These are phyloP conservation scores for Cucumis hystrix DNA, from an alignment of 306 rosid genomes.

Conservation along the genomic window DNA sequence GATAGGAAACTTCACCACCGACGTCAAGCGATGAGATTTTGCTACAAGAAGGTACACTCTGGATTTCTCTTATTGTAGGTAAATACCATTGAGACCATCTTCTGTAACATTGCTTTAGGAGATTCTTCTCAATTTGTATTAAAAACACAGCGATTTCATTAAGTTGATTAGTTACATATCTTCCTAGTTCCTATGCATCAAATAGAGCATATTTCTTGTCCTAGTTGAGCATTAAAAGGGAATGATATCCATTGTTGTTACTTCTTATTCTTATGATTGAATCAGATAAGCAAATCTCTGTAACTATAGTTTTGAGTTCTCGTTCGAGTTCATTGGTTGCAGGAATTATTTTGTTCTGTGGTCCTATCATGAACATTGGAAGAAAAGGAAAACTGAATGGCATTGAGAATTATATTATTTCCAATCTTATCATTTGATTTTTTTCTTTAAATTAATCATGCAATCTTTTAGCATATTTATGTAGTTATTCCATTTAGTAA, in stretches of 20 bases:
- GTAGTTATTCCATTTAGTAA: background rate
- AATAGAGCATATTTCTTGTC: background rate
- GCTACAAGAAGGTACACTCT: background rate
- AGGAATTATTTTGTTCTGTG: background rate
- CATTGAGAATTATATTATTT: background rate
- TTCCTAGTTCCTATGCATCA: background rate
- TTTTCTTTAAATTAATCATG: background rate
- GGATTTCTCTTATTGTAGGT: background rate
- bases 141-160: background rate
- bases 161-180: background rate
- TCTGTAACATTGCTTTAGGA: background rate
- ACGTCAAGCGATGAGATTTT: background rate
- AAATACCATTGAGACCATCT: background rate
- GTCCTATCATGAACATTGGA: background rate
- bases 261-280: background rate
- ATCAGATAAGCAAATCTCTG: background rate
- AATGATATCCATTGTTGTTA: background rate
- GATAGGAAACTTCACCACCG: slow-evolving; percentile 15
- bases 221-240: background rate
- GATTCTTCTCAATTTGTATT: background rate
- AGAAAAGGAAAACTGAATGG: background rate
- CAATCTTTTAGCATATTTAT: background rate
- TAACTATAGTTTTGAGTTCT: background rate
- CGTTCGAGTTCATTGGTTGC: background rate
- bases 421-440: background rate